A percentile compares a stretch with the other conserved stretches of the same genome.
Conservation (phyloP, 768 basidiomycete genomes). For the Termitomyces sp. region DNA sequence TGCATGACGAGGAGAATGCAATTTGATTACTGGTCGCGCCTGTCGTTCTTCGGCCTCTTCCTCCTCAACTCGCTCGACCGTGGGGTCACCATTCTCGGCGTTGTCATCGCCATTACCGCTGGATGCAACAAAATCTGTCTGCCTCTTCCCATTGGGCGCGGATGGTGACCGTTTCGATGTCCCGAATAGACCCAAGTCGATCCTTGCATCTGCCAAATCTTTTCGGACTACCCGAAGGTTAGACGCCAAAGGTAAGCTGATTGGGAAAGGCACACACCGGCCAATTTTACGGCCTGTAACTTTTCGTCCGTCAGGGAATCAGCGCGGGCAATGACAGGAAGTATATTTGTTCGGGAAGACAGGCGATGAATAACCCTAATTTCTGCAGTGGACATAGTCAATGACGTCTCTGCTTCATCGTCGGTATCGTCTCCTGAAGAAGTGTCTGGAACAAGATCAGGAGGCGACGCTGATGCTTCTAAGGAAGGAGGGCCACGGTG, state of each 20-base stretch:
- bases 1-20: conserved; percentile 50
- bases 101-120: conserved; percentile 24
- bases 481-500: conserved; percentile 56
- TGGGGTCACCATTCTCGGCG: conserved; percentile 24
- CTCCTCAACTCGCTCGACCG: conserved; percentile 31
- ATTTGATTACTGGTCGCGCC: conserved; percentile 76
- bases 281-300: conserved; percentile 65
- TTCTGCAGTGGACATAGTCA: conserved; percentile 76
- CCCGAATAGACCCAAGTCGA: conserved; percentile 78
- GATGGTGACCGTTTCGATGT: conserved; percentile 30
- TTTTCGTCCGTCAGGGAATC: conserved; percentile 84
- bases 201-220: conserved; percentile 61
- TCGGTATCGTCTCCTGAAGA: conserved; percentile 48
- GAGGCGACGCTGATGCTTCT: conserved; percentile 61
- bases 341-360: conserved; percentile 69
- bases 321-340: conserved; percentile 77
- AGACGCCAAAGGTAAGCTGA: conserved; percentile 3
- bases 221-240: conserved; percentile 42
- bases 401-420: conserved; percentile 43
- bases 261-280: conserved; percentile 32
- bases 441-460: conserved; percentile 54
- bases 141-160: conserved; percentile 29
- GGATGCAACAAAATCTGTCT: conserved; percentile 30
- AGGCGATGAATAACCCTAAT: conserved; percentile 77
- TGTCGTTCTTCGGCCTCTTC: conserved; percentile 51